These are phyloP conservation scores for Quercus glauca DNA, from an alignment of 306 rosid genomes.

Conservation along the genomic window DNA sequence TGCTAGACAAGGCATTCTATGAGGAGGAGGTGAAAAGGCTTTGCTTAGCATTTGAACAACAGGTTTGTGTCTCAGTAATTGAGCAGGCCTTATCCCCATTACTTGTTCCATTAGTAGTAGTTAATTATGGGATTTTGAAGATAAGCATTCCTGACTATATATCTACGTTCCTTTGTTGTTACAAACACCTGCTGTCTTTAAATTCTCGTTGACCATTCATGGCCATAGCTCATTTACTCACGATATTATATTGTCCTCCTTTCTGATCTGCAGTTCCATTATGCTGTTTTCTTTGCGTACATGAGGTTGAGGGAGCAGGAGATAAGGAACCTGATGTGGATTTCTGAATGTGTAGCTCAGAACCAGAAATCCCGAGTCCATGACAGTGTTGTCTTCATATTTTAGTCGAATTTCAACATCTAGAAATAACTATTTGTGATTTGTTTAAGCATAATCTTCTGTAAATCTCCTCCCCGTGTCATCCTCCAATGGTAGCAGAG, in stretches of 20 bases:
- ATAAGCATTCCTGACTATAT: background rate
- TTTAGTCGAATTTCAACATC: slow-evolving; percentile 39
- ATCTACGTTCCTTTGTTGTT: background rate
- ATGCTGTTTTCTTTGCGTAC: slow-evolving; percentile 90
- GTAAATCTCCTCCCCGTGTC: slow-evolving; percentile 35
- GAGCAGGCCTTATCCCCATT: background rate
- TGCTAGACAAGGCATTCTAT: slow-evolving; percentile 98
- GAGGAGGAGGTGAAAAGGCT: slow-evolving; percentile 99
- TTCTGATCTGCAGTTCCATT: slow-evolving; percentile 76
- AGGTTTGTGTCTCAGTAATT: slow-evolving; percentile 42
- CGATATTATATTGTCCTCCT: slow-evolving; percentile 8
- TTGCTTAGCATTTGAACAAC: slow-evolving; percentile 95
- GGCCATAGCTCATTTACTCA: background rate
- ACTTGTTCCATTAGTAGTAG: background rate
- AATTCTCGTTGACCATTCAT: background rate
- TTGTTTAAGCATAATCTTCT: slow-evolving; percentile 36
- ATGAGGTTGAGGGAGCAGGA: slow-evolving; percentile 99
- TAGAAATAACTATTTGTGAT: slow-evolving; percentile 1
- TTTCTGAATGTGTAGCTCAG: slow-evolving; percentile 96
- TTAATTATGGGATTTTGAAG: background rate
- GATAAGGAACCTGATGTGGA: slow-evolving; percentile 97
- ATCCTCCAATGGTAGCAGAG: slow-evolving; percentile 21
- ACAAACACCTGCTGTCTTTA: background rate
- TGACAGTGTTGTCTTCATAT: slow-evolving; percentile 93
- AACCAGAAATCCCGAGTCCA: slow-evolving; percentile 98